Conservation (phyloP, 2,329 filamentous ascomycete species). For the Nigrospora sphaerica region DNA sequence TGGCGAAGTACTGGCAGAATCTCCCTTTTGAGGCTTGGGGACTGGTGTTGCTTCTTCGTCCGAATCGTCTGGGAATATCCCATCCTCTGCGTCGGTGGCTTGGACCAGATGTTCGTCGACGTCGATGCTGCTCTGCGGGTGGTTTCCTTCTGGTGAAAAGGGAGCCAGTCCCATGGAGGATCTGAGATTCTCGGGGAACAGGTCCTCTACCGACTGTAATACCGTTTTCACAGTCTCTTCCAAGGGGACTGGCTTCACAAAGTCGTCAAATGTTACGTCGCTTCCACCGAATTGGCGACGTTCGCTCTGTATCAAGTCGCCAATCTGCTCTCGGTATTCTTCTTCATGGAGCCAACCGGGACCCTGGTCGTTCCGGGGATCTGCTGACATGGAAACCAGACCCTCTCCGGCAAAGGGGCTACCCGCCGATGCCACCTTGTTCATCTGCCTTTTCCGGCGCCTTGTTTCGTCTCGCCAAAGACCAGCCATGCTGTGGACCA, state of each 20-base stretch:
- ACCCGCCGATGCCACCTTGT: slow-evolving; percentile 53
- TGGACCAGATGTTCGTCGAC: slow-evolving; percentile 59
- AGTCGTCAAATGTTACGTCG: slow-evolving; percentile 55
- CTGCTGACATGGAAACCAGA: slow-evolving; percentile 82
- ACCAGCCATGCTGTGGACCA: slow-evolving; percentile 90
- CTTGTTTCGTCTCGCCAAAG: slow-evolving; percentile 87
- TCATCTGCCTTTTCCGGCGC: slow-evolving; percentile 67
- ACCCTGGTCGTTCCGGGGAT: slow-evolving; percentile 62
- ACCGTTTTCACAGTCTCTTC: slow-evolving; percentile 64
- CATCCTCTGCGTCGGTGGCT: slow-evolving; percentile 35
- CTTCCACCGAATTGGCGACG: slow-evolving; percentile 35
- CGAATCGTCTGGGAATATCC: slow-evolving; percentile 41
- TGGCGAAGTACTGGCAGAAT: no score
- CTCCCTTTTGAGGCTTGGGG: no score
- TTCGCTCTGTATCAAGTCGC: slow-evolving; percentile 59
- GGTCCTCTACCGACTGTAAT: slow-evolving; percentile 77
- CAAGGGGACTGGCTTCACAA: slow-evolving; percentile 47
- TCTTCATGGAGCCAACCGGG: slow-evolving; percentile 91
- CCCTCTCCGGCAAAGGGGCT: slow-evolving; percentile 77
- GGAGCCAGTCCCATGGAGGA: slow-evolving; percentile 35
- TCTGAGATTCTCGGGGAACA: slow-evolving; percentile 64
- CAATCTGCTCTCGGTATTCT: slow-evolving; percentile 64
- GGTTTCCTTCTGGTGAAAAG: slow-evolving; percentile 17
- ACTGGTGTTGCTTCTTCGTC: slow-evolving; percentile 36
- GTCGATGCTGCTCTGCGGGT: slow-evolving; percentile 39